A percentile compares a stretch with the other conserved stretches of the same genome.
Conservation (phyloP, 148 eudicot genomes). For the Linanthus parryae region DNA sequence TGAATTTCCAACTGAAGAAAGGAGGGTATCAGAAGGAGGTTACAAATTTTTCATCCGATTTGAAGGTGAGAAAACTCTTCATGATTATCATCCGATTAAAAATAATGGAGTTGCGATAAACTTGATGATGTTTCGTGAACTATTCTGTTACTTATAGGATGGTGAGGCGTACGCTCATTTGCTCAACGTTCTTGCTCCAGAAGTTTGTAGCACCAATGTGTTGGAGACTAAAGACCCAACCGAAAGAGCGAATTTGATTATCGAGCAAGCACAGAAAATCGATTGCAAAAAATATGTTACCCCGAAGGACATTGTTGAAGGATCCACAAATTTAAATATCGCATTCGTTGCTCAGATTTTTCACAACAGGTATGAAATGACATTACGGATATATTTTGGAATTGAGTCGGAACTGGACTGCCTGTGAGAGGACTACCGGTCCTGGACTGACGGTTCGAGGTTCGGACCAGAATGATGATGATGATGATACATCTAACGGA, state of each 20-base stretch:
- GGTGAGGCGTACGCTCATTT: slow-evolving; percentile 89
- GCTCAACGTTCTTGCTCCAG: slow-evolving; percentile 82
- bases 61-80: slow-evolving; percentile 58
- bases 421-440: too few species aligned
- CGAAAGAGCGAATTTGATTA: slow-evolving; percentile 63
- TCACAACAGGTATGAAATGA: slow-evolving; percentile 17
- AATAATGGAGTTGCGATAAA: too few species aligned
- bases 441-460: too few species aligned
- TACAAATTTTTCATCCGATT: slow-evolving; percentile 69
- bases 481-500: too few species aligned
- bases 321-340: slow-evolving; percentile 75
- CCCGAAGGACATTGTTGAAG: slow-evolving; percentile 74
- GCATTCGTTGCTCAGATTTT: slow-evolving; percentile 87
- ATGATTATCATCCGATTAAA: too few species aligned
- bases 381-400: too few species aligned
- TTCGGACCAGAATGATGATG: too few species aligned
- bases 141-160: slow-evolving; percentile 66
- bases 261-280: slow-evolving; percentile 75
- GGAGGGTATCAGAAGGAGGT: slow-evolving; percentile 63
- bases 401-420: too few species aligned
- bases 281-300: slow-evolving; percentile 68
- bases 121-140: too few species aligned
- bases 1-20: slow-evolving; percentile 84
- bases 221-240: slow-evolving; percentile 66
- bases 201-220: slow-evolving; percentile 37